Percentiles rank a stretch among this genome's conserved stretches.
phyloP scores from a whole-genome alignment of 208 protist species.

The Borovskyia barvae region DNA sequence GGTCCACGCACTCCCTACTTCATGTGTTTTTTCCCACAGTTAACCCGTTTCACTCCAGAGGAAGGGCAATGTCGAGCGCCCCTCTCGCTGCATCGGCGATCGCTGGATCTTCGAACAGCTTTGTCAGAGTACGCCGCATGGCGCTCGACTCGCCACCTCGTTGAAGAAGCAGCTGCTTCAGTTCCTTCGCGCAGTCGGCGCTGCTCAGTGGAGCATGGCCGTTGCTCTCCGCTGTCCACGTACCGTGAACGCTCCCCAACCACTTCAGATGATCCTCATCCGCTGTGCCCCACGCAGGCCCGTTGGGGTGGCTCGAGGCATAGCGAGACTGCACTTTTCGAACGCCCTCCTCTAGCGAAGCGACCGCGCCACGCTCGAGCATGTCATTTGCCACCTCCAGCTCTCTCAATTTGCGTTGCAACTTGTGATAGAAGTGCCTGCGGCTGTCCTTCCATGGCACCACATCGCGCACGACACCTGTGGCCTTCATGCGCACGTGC shows the following conservation, averaged over 20 bases:
- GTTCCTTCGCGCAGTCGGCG: slow-evolving; percentile 3
- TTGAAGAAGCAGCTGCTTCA: slow-evolving; percentile 22
- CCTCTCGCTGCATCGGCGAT: slow-evolving; percentile 25
- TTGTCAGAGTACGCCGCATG: slow-evolving; percentile 41
- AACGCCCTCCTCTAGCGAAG: slow-evolving; percentile 38
- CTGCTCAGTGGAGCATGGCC: neutral
- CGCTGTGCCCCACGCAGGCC: slow-evolving; percentile 38
- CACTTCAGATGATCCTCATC: slow-evolving; percentile 41
- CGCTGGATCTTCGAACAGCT: slow-evolving; percentile 48
- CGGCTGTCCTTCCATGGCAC: slow-evolving; percentile 92
- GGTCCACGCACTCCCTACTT: too few relatives aligned
- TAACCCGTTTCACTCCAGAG: neutral
- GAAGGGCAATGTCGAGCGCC: slow-evolving; percentile 4
- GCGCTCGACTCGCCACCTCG: slow-evolving; percentile 5
- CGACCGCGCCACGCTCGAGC: slow-evolving; percentile 30
- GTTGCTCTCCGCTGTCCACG: slow-evolving; percentile 6
- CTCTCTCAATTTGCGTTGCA: slow-evolving; percentile 90
- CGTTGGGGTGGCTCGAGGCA: slow-evolving; percentile 23
- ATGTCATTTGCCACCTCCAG: slow-evolving; percentile 58
- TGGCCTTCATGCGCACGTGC: slow-evolving; percentile 95
- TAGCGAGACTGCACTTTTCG: slow-evolving; percentile 41
- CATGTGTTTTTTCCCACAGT: neutral
- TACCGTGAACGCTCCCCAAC: slow-evolving; percentile 29
- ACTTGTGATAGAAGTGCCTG: slow-evolving; percentile 90
- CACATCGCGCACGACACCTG: slow-evolving; percentile 87